A percentile compares a stretch with the other conserved stretches of the same genome.
These are phyloP conservation scores for Paspalum vaginatum DNA, from an alignment of 176 grass and related monocot genomes.

Conservation along the genomic window DNA sequence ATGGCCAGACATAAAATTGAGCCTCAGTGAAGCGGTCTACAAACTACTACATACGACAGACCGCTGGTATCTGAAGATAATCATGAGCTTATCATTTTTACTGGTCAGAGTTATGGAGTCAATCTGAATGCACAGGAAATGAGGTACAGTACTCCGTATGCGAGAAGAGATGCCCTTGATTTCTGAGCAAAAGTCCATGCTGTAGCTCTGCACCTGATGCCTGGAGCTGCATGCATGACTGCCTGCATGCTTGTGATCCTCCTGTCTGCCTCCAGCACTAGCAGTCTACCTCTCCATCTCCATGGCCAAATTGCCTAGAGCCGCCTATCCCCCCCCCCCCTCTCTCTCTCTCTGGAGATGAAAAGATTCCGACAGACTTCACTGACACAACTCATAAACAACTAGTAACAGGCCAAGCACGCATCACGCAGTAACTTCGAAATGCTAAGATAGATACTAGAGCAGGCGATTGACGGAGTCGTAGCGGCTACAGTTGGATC, in stretches of 20 bases:
- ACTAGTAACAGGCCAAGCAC: constrained; percentile 29
- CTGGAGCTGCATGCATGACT: constrained; percentile 40
- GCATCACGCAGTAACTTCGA: constrained; percentile 50
- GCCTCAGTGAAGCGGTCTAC: neutral
- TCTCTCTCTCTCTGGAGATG: neutral
- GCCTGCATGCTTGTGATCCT: constrained; percentile 18
- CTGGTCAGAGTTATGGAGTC: neutral
- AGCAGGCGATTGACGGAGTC: neutral
- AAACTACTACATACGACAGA: neutral
- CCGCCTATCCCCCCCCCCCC: neutral
- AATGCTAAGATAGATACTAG: constrained; percentile 36
- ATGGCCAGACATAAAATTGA: neutral
- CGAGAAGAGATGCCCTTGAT: constrained; percentile 37
- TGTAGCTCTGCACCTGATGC: constrained; percentile 32
- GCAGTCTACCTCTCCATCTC: constrained; percentile 14
- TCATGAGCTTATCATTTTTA: constrained; percentile 33
- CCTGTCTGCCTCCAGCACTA: constrained; percentile 21
- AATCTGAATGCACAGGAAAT: constrained; percentile 24
- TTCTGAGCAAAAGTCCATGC: constrained; percentile 42
- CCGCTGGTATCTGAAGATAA: neutral
- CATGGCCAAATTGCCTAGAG: constrained; percentile 14
- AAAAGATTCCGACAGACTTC: constrained; percentile 50
- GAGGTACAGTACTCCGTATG: neutral
- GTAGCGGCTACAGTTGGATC: constrained; percentile 37
- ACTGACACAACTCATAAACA: constrained; percentile 40